These are phyloP conservation scores for Aspergillus amoenus DNA, from an alignment of 2,329 filamentous ascomycete genomes.

Conservation along the genomic window DNA sequence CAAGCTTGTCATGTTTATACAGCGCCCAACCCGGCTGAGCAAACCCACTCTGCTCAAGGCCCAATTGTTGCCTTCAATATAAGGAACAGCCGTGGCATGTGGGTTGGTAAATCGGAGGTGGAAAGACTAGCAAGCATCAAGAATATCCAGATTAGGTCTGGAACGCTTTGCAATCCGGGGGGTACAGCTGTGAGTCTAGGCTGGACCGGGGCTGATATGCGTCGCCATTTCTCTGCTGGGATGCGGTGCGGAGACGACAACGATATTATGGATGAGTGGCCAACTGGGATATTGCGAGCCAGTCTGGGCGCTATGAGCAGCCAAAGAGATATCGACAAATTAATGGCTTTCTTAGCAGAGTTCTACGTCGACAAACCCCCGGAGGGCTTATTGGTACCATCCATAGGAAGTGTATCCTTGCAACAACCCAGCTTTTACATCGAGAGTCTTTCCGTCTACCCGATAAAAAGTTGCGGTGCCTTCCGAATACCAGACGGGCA, in stretches of 20 bases:
- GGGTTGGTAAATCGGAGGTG: conserved; percentile 79
- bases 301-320: conserved; percentile 93
- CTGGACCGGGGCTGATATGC: conserved; percentile 78
- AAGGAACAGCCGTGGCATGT: conserved; percentile 64
- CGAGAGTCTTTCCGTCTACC: conserved; percentile 73
- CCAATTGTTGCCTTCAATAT: conserved; percentile 85
- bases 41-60: conserved; percentile 55
- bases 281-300: conserved; percentile 80
- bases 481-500: conserved; percentile 65
- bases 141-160: conserved; percentile 80
- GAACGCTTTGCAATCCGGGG: conserved; percentile 88
- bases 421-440: conserved; percentile 47
- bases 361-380: conserved; percentile 56
- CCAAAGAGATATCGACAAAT: conserved; percentile 67
- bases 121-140: conserved; percentile 81
- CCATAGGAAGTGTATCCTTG: conserved; percentile 8
- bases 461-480: conserved; percentile 90
- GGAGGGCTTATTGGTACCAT: conserved; percentile 18
- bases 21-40: conserved; percentile 41
- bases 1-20: conserved; percentile 68
- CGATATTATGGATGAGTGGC: conserved; percentile 79
- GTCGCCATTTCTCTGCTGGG: conserved; percentile 78
- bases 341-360: conserved; percentile 70
- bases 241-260: conserved; percentile 81
- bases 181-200: conserved; percentile 73